phyloP scores from a whole-genome alignment of 805 yeast genomes.

The Cyberlindnera euphorbiae region DNA sequence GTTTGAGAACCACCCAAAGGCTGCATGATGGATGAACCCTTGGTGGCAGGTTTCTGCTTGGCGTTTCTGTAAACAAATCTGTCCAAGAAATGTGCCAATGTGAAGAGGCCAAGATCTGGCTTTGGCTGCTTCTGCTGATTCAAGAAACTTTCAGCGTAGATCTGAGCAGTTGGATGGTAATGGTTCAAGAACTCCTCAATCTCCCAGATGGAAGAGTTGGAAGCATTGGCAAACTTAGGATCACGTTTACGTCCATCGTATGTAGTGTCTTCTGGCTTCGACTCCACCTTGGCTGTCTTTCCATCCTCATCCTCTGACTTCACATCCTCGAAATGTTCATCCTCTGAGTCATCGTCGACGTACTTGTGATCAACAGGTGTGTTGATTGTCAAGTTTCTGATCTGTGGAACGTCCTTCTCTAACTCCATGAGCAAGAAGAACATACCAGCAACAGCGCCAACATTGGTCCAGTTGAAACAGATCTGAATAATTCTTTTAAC shows the following conservation, averaged over 20 bases:
- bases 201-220: slow-evolving; percentile 83
- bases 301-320: slow-evolving; percentile 28
- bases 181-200: slow-evolving; percentile 65
- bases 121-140: slow-evolving; percentile 45
- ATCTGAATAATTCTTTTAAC: slow-evolving; percentile 86
- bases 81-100: slow-evolving; percentile 87
- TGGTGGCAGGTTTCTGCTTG: slow-evolving; percentile 64
- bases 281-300: slow-evolving; percentile 14
- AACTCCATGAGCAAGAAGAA: slow-evolving; percentile 68
- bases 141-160: slow-evolving; percentile 67
- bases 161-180: slow-evolving; percentile 87
- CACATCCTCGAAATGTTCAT: slow-evolving; percentile 30
- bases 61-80: slow-evolving; percentile 93
- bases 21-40: slow-evolving; percentile 95
- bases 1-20: slow-evolving; percentile 86
- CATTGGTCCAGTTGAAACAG: slow-evolving; percentile 78
- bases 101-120: slow-evolving; percentile 88
- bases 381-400: slow-evolving; percentile 56
- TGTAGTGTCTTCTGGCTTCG: slow-evolving; percentile 8
- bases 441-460: slow-evolving; percentile 87
- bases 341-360: slow-evolving; percentile 39
- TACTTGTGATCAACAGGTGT: slow-evolving; percentile 48
- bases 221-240: slow-evolving; percentile 88
- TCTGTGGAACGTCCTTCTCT: slow-evolving; percentile 56
- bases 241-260: slow-evolving; percentile 91